Conservation (phyloP, 805 yeast genomes). For the Zygoascus ofunaensis region DNA sequence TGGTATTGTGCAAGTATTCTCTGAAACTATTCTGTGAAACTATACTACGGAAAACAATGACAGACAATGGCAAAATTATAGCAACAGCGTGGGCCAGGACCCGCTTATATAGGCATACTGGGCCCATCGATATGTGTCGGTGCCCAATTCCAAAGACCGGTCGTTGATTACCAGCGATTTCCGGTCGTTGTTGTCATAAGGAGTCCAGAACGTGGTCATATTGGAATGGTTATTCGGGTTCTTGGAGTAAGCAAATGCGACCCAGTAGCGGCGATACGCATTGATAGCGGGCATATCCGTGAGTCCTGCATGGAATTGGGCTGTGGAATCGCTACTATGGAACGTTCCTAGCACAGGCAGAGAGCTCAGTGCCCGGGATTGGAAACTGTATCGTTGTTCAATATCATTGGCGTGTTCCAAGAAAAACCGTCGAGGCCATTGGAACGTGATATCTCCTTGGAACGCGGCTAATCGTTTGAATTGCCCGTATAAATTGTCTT, state of each 20-base stretch:
- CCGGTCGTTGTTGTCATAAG: constrained; percentile 2
- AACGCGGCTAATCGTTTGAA: constrained; percentile 14
- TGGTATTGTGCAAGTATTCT: too few species aligned
- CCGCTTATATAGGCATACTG: neutral
- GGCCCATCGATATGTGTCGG: neutral
- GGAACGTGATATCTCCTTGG: constrained; percentile 12
- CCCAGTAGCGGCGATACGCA: constrained; percentile 11
- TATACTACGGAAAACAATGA: too few species aligned
- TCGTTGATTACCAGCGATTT: neutral
- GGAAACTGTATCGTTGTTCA: constrained; percentile 8
- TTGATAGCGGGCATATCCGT: constrained; percentile 1
- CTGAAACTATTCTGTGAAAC: too few species aligned
- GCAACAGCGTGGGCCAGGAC: neutral
- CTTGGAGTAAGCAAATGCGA: constrained; percentile 11
- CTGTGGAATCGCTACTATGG: constrained; percentile 7
- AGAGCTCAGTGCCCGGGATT: constrained; percentile 2
- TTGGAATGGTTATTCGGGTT: constrained; percentile 11
- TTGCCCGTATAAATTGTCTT: constrained; percentile 8
- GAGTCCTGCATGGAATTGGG: neutral
- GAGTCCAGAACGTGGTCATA: constrained; percentile 7
- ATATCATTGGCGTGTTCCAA: constrained; percentile 5
- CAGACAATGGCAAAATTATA: too few species aligned
- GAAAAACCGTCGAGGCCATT: constrained; percentile 12
- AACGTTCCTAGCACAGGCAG: constrained; percentile 11
- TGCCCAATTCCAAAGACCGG: neutral